Percentiles rank a stretch among this genome's conserved stretches.
These are phyloP conservation scores for Phycomyces nitens DNA, from an alignment of 192 early-diverging fungal genomes.

Conservation along the genomic window DNA sequence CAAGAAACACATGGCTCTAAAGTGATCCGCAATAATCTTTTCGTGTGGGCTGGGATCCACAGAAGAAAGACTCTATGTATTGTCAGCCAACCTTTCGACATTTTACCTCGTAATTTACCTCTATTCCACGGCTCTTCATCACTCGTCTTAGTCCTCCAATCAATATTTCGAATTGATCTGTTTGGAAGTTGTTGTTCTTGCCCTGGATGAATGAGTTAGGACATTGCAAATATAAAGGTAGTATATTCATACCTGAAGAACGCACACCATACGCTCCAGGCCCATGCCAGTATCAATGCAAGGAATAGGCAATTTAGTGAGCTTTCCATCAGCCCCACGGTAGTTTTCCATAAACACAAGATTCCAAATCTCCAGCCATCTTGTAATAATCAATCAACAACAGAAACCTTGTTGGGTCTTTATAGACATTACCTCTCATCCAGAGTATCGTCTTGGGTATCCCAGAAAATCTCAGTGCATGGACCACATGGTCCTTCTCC, in stretches of 20 bases:
- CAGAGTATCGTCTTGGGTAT: conserved; percentile 40
- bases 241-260: conserved; percentile 35
- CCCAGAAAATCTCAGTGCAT: conserved; percentile 65
- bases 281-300: conserved; percentile 66
- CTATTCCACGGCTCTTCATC: conserved; percentile 32
- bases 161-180: conserved; percentile 46
- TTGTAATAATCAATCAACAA: not conserved
- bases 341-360: conserved; percentile 60
- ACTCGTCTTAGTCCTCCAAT: conserved; percentile 40
- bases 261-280: conserved; percentile 50
- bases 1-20: conserved; percentile 52
- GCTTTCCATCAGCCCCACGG: conserved; percentile 39
- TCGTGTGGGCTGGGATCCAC: conserved; percentile 42
- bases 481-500: conserved; percentile 61
- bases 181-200: conserved; percentile 52
- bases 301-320: conserved; percentile 43
- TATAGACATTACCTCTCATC: conserved; percentile 33
- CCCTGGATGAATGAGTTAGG: conserved; percentile 9
- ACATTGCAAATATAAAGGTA: not conserved
- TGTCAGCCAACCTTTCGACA: not conserved
- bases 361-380: conserved; percentile 66
- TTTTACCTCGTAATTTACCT: conserved; percentile 14
- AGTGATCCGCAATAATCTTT: conserved; percentile 57
- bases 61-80: not conserved
- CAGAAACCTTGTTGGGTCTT: not conserved